Conservation (phyloP, 139 green algal genomes). For the Chlorella ohadii region DNA sequence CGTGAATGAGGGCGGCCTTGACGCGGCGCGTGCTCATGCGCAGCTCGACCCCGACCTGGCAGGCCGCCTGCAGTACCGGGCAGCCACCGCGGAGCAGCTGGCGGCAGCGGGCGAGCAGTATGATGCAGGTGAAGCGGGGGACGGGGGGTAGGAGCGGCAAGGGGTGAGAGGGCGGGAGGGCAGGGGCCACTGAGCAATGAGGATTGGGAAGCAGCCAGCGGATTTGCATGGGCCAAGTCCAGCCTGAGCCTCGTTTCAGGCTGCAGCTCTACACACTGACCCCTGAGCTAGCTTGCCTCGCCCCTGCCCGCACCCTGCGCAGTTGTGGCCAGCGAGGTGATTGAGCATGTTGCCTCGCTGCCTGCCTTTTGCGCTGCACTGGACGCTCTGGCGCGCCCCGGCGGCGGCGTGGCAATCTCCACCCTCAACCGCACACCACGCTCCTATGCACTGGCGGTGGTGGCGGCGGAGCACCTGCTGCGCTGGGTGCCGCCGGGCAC, state of each 20-base stretch:
- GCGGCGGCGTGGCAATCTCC: conserved; percentile 76
- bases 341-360: conserved; percentile 72
- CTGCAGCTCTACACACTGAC: too few species aligned
- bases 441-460: conserved; percentile 84
- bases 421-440: conserved; percentile 90
- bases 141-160: conserved; percentile 42
- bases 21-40: conserved; percentile 46
- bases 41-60: conserved; percentile 40
- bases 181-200: conserved; percentile 46
- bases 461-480: conserved; percentile 85
- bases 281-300: too few species aligned
- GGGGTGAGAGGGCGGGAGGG: not conserved
- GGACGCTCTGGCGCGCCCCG: conserved; percentile 15
- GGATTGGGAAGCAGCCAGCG: too few species aligned
- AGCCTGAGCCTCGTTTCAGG: too few species aligned
- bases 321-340: conserved; percentile 77
- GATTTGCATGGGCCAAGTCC: too few species aligned
- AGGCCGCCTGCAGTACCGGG: conserved; percentile 35
- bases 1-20: conserved; percentile 52
- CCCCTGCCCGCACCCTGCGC: conserved; percentile 43
- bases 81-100: conserved; percentile 53
- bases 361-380: conserved; percentile 55
- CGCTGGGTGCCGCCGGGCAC: conserved; percentile 77
- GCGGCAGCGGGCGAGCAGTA: conserved; percentile 50
- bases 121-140: conserved; percentile 52